Evolutionary conservation across 345 rosid genomes (phyloP).

Genomic region (Sonneratia alba): DNA sequence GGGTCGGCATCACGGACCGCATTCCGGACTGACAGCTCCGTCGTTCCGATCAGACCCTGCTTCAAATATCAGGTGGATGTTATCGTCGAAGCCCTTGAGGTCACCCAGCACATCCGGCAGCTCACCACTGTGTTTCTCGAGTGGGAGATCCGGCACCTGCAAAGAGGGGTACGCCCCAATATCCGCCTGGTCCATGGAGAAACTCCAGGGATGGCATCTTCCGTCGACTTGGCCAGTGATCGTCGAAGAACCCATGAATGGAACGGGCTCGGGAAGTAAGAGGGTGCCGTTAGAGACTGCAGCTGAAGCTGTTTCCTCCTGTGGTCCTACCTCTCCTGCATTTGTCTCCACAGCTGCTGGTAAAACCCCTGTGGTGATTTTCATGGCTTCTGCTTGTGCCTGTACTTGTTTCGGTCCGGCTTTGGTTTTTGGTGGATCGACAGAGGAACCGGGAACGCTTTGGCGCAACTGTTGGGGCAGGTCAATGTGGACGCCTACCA

Average conservation of each 20-base stretch:
- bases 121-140: constrained; percentile 11
- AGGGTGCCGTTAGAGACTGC: constrained; percentile 5
- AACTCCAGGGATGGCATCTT: constrained; percentile 47
- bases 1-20: too few species aligned
- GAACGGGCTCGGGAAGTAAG: constrained; percentile 12
- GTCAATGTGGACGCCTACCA: constrained; percentile 31
- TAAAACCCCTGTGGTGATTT: too few species aligned
- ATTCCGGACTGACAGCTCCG: background rate
- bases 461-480: background rate
- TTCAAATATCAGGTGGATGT: constrained; percentile 67
- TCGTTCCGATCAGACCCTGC: constrained; percentile 10
- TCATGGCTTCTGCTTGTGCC: too few species aligned
- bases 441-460: background rate
- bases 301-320: constrained; percentile 7
- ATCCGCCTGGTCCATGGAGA: constrained; percentile 35
- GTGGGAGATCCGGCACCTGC: constrained; percentile 24
- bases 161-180: constrained; percentile 25
- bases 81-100: constrained; percentile 53
- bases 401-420: too few species aligned
- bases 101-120: constrained; percentile 46
- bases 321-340: background rate
- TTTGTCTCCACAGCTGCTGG: background rate
- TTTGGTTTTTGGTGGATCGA: too few species aligned
- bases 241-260: constrained; percentile 26
- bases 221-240: constrained; percentile 24